Evolutionary conservation across 2,329 filamentous ascomycete genomes (phyloP), one percentile per base, ranked within the genome.

Genomic region (Parasarocladium wereldwijsianum): DNA sequence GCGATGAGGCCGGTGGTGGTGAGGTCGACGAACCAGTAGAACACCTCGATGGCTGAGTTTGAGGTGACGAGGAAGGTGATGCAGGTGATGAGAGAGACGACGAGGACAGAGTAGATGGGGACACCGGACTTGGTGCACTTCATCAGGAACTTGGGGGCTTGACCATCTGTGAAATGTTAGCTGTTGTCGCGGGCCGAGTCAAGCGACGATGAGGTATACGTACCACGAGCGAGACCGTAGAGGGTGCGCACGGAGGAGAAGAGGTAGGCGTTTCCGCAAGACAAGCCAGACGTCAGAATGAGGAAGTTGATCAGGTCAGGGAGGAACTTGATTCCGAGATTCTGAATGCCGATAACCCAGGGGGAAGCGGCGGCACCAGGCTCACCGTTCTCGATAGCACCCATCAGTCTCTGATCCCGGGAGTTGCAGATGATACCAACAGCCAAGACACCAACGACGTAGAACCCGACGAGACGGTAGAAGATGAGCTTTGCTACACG

Each of bases 401-500:
- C 43, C 5, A 33, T 72, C 65, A 34, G 49, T 6, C 43, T 40
- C 2, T 35, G 19, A 16, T 55, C 62, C 34, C 57, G 69, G 51
- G 53, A 66, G 41, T 64, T 67, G 31, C 67, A 56, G 16, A 68
- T 55, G 26, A 73, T 60, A 10, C 63, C 57, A 3, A 67, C 64
- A 9, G 60, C 58, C 33, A 72, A 65, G 22, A 76, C 64, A 60
- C 58, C 38, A 46, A 83, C 58, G n/a, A 82, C 64, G 51, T 82
- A 83, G 53, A 84, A 82, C 2, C 64, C 53, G 1, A 74, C 75
- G 18, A 84, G 58, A 28, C 79, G 73, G 49, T 76, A 81, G 51
- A 83, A 82, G 19, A 82, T 74, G 26, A 72, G 71, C 38, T 79
- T 81, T 54, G 69, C 81, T 2, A 78, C 77, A 34, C 64, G 66